Evolutionary conservation across 2,329 filamentous ascomycete species (phyloP).

Genomic region (Aphanocladium album): DNA sequence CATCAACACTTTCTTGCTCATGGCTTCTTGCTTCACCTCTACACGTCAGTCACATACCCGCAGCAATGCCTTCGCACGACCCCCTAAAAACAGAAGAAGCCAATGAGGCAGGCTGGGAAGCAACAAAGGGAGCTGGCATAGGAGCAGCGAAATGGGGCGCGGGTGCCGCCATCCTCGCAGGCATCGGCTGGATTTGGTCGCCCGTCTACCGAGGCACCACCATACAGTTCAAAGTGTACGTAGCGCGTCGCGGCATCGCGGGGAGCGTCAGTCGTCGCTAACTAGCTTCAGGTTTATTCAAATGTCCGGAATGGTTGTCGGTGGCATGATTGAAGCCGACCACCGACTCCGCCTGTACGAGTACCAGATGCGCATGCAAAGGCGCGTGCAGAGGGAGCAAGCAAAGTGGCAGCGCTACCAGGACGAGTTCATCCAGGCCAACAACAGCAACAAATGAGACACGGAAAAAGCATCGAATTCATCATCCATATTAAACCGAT

Average conservation of each 20-base stretch:
- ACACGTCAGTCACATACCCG: background rate
- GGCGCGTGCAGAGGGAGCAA: slow-evolving; percentile 57
- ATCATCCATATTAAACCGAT: background rate
- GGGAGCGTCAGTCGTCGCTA: background rate
- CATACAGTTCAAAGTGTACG: slow-evolving; percentile 73
- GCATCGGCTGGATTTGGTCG: slow-evolving; percentile 57
- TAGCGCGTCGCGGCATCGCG: slow-evolving; percentile 13
- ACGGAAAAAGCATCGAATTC: slow-evolving; percentile 12
- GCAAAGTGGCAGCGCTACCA: slow-evolving; percentile 66
- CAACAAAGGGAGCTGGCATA: slow-evolving; percentile 58
- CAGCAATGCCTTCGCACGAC: slow-evolving; percentile 46
- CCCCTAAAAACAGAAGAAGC: slow-evolving; percentile 62
- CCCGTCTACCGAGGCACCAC: slow-evolving; percentile 69
- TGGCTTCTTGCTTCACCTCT: background rate
- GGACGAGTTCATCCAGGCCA: slow-evolving; percentile 42
- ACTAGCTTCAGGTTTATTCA: slow-evolving; percentile 60
- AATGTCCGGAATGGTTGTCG: slow-evolving; percentile 81
- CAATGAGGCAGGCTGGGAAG: slow-evolving; percentile 66
- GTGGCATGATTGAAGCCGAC: slow-evolving; percentile 73
- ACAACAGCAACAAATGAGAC: slow-evolving; percentile 15
- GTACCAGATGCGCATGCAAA: slow-evolving; percentile 57
- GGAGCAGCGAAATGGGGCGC: slow-evolving; percentile 71
- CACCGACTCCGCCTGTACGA: slow-evolving; percentile 62
- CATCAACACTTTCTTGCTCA: background rate
- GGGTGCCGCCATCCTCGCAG: slow-evolving; percentile 58